These are phyloP conservation scores for Rhamnella rubrinervis DNA, from an alignment of 331 rosid species.

Conservation along the genomic window DNA sequence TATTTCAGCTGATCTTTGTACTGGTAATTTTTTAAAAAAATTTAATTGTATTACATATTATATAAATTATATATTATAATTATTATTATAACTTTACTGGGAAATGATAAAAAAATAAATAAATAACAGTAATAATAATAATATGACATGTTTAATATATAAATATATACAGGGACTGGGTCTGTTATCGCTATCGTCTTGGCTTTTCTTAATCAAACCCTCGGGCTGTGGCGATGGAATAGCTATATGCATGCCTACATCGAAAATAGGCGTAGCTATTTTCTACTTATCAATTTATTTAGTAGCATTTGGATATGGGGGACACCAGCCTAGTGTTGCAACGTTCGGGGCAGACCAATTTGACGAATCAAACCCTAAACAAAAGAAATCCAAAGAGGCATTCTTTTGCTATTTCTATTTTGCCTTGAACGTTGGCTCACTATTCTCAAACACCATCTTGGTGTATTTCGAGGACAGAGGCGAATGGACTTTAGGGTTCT, in stretches of 20 bases:
- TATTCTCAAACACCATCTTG: constrained; percentile 71
- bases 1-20: constrained; percentile 61
- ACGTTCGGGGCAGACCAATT: constrained; percentile 85
- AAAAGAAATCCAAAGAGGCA: constrained; percentile 41
- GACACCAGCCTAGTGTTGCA: constrained; percentile 77
- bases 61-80: background rate
- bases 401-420: constrained; percentile 77
- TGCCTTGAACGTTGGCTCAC: constrained; percentile 67
- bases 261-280: constrained; percentile 35
- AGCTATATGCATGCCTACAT: constrained; percentile 38
- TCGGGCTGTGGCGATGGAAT: constrained; percentile 61
- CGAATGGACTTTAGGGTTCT: constrained; percentile 68
- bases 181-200: constrained; percentile 47
- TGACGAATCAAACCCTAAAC: constrained; percentile 53
- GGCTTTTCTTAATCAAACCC: constrained; percentile 61
- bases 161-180: constrained; percentile 50
- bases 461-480: constrained; percentile 77
- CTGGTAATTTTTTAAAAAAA: constrained; percentile 24
- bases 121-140: background rate
- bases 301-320: constrained; percentile 82
- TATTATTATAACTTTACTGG: background rate
- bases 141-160: background rate
- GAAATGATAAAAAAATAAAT: no score
- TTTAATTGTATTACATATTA: background rate
- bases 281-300: constrained; percentile 76